Percentiles rank a stretch among this genome's conserved stretches.
Evolutionary conservation across 2,329 filamentous ascomycete genomes (phyloP).

Genomic region (Talaromyces rugulosus): DNA sequence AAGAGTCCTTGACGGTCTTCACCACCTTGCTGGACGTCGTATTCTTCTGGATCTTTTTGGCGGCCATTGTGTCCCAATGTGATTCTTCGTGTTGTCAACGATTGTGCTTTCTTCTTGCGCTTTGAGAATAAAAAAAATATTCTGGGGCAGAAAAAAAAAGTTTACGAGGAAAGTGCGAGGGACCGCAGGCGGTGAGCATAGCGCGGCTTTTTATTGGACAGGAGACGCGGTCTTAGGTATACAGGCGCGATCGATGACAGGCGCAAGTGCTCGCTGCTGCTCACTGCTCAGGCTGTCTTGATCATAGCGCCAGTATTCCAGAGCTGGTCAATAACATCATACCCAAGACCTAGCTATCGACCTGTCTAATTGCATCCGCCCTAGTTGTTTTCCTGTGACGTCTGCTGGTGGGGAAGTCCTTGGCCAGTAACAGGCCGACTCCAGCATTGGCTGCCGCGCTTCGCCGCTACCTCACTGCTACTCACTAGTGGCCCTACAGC

Average conservation of each 20-base stretch:
- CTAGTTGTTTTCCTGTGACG: background rate
- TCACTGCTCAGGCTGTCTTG: background rate
- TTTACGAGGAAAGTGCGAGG: constrained; percentile 9
- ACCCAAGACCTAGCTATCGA: background rate
- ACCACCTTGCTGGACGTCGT: constrained; percentile 18
- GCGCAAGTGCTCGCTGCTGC: background rate
- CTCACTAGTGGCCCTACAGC: background rate
- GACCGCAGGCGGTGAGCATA: constrained; percentile 10
- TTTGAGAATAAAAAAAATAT: background rate
- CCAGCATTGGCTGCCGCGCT: background rate
- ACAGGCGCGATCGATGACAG: background rate
- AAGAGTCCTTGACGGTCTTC: constrained; percentile 15
- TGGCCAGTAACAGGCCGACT: background rate
- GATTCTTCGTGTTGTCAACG: constrained; percentile 23
- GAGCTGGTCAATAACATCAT: background rate
- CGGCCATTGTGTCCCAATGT: constrained; percentile 24
- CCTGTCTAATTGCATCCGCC: background rate
- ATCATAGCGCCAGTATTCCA: background rate
- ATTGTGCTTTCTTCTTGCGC: background rate
- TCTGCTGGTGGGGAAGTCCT: background rate
- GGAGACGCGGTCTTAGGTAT: background rate
- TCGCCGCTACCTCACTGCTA: background rate
- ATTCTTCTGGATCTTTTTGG: constrained; percentile 20
- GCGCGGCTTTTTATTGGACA: background rate
- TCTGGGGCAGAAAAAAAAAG: constrained; percentile 7